Evolutionary conservation across 1,284 basidiomycete genomes (phyloP), one percentile per base, ranked within the genome.

Genomic region (Malassezia nana): DNA sequence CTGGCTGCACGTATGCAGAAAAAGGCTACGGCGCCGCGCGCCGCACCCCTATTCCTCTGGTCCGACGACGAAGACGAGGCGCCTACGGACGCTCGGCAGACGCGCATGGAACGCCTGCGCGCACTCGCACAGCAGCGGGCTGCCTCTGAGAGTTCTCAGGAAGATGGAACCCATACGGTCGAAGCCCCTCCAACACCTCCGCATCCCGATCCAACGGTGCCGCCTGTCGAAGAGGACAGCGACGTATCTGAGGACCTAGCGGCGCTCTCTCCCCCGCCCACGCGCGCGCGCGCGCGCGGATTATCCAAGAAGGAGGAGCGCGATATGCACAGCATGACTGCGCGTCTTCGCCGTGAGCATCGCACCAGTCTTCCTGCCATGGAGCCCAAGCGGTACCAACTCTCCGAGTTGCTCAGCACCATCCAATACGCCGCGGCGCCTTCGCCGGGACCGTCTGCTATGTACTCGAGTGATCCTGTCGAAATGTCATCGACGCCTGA

Each of bases 251-350:
- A 30, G 13, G 43, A 32, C 29, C 24, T 26, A 2, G 28, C 35
- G 16, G 38, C 47, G 6, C 25, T 22, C 18, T 12, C 47, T 4
- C 18, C 28, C 12, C 18, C 28, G 12, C 31, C 22, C 25, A 15
- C 12, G 13, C n/a, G 44, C 20, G 15, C 44, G 25, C 18, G 18
- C 33, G 30, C 38, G 46, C 58, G 62, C 50, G 64, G 64, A 5
- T 60, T 69, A 13, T 60, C 46, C 50, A 65, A 65, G 29, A 66
- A 69, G 47, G 66, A 69, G 31, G 30, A 62, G 26, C 65, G 66
- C 15, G 57, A 49, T 45, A 70, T 69, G 68, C 61, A 70, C 47
- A 48, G 57, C 5, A 61, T 65, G 39, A 59, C 65, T 1, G 68
- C 68, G 3, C 58, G 59, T 4, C 53, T 67, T 7, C 63, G 61